Conservation (phyloP, 768 basidiomycete species). For the Xerocomus potaroensis region DNA sequence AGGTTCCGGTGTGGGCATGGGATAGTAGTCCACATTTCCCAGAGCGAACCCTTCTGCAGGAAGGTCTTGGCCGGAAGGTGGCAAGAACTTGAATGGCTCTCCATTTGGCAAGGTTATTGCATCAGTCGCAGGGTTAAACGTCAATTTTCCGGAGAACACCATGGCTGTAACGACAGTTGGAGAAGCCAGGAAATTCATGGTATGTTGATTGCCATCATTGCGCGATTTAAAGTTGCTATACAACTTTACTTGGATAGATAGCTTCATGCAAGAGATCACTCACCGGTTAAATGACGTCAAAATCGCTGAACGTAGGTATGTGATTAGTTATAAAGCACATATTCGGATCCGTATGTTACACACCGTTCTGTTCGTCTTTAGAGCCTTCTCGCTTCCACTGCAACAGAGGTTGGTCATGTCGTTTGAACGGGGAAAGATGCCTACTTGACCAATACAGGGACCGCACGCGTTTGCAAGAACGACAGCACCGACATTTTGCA, state of each 20-base stretch:
- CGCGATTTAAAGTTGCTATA: slow-evolving; percentile 81
- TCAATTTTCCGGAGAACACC: slow-evolving; percentile 90
- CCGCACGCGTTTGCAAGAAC: slow-evolving; percentile 98
- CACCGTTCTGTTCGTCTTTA: slow-evolving; percentile 88
- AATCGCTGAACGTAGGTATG: slow-evolving; percentile 55
- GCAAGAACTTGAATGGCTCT: slow-evolving; percentile 73
- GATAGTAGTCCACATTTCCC: slow-evolving; percentile 74
- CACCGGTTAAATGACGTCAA: slow-evolving; percentile 94
- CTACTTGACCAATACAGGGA: slow-evolving; percentile 93
- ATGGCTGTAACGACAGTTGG: slow-evolving; percentile 97
- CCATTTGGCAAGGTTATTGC: slow-evolving; percentile 64
- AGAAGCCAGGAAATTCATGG: slow-evolving; percentile 98
- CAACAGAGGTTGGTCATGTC: slow-evolving; percentile 7
- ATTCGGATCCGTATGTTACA: slow-evolving; percentile 14
- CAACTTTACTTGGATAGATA: slow-evolving; percentile 1
- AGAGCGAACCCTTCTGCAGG: slow-evolving; percentile 78
- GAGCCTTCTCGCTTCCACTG: slow-evolving; percentile 93
- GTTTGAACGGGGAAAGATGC: slow-evolving; percentile 11
- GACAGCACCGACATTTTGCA: slow-evolving; percentile 88
- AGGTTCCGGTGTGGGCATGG: slow-evolving; percentile 66
- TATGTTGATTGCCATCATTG: slow-evolving; percentile 91
- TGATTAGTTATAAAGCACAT: slow-evolving; percentile 4
- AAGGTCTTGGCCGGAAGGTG: slow-evolving; percentile 82
- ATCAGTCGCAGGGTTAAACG: slow-evolving; percentile 92
- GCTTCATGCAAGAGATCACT: slow-evolving; percentile 19